Conservation (phyloP, 108 stramenopile species). For the Chaetoceros tenuissimus region DNA sequence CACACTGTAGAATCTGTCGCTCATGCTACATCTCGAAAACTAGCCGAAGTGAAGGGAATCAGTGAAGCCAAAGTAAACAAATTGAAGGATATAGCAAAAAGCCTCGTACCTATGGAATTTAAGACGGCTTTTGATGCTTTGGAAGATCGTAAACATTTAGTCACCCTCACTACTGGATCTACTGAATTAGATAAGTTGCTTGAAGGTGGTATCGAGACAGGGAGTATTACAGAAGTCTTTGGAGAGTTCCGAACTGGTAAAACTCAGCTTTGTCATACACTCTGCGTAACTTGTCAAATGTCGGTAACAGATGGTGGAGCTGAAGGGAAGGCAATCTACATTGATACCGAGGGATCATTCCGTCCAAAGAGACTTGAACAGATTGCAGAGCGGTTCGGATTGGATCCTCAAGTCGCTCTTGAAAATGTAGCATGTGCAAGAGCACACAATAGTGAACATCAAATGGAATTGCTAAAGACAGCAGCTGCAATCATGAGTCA, state of each 20-base stretch:
- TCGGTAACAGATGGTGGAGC: conserved; percentile 95
- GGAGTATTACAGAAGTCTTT: conserved; percentile 29
- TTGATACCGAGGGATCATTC: conserved; percentile 99
- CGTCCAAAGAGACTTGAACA: conserved; percentile 89
- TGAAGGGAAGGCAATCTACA: conserved; percentile 99
- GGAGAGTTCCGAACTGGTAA: conserved; percentile 96
- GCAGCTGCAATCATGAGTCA: conserved; percentile 99
- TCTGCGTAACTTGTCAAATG: conserved; percentile 99
- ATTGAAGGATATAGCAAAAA: conserved; percentile 91
- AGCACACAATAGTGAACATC: conserved; percentile 99
- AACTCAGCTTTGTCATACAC: conserved; percentile 99
- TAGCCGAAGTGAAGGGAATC: conserved; percentile 96
- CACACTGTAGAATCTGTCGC: conserved; percentile 96
- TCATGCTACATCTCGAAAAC: conserved; percentile 88
- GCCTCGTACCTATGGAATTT: conserved; percentile 96
- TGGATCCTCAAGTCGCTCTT: conserved; percentile 88
- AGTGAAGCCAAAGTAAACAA: conserved; percentile 92
- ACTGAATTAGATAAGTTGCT: conserved; percentile 95
- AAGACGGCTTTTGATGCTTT: conserved; percentile 91
- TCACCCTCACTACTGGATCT: conserved; percentile 77
- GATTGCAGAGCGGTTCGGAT: conserved; percentile 98
- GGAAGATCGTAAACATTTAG: conserved; percentile 74
- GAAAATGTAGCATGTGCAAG: conserved; percentile 99
- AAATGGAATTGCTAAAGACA: conserved; percentile 93
- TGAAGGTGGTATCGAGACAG: conserved; percentile 98